phyloP scores from a whole-genome alignment of 2,329 filamentous ascomycete genomes.

The Botrytis tulipae region DNA sequence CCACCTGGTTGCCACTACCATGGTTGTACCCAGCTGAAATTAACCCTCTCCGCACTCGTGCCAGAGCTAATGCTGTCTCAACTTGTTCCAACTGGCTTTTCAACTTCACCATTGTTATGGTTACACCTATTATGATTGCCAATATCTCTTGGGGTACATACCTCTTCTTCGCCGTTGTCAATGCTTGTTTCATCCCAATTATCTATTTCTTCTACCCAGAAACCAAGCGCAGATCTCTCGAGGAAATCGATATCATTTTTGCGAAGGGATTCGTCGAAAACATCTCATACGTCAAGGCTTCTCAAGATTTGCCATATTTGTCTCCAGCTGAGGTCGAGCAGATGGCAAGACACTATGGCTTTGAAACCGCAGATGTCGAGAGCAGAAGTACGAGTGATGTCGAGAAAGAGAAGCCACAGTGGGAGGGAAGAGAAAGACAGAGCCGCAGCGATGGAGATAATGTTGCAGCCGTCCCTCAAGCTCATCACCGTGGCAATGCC shows the following conservation, averaged over 20 bases:
- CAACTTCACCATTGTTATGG: constrained; percentile 53
- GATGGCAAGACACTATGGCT: constrained; percentile 35
- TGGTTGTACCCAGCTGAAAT: constrained; percentile 64
- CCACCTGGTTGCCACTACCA: constrained; percentile 59
- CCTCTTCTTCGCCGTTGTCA: constrained; percentile 42
- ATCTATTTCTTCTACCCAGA: constrained; percentile 48
- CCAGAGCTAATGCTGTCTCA: constrained; percentile 61
- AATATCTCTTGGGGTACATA: constrained; percentile 41
- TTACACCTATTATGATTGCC: constrained; percentile 42
- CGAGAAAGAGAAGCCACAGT: constrained; percentile 11
- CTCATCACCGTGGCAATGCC: constrained; percentile 10
- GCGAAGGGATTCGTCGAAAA: constrained; percentile 57
- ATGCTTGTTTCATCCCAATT: constrained; percentile 41
- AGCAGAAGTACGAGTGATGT: constrained; percentile 28
- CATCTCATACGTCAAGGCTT: constrained; percentile 58
- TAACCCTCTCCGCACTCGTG: constrained; percentile 58
- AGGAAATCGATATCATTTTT: constrained; percentile 71
- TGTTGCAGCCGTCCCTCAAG: background rate
- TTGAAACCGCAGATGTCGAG: constrained; percentile 35
- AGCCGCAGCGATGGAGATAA: background rate
- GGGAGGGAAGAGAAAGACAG: constrained; percentile 8
- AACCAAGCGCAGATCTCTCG: constrained; percentile 55
- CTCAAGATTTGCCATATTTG: constrained; percentile 55
- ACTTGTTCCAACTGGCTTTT: constrained; percentile 53
- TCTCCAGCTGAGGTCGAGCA: constrained; percentile 51